Evolutionary conservation across 1,284 basidiomycete genomes (phyloP).

Genomic region (Apiotrichum akiyoshidainum): DNA sequence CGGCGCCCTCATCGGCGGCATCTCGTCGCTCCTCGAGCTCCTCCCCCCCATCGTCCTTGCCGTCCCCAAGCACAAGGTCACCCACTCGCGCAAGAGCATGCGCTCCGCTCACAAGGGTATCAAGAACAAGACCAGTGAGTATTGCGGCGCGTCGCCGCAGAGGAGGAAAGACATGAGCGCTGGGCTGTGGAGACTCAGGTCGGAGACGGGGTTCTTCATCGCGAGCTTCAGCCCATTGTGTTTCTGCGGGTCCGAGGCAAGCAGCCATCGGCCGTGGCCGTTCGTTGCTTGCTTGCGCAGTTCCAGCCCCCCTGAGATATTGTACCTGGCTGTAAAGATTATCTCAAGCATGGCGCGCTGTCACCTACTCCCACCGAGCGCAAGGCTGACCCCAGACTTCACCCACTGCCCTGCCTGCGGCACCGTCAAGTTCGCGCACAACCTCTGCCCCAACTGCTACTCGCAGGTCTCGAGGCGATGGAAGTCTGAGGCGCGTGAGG

Average conservation of each 20-base stretch:
- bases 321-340: too few species aligned
- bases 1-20: conserved; percentile 17
- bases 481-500: conserved; percentile 30
- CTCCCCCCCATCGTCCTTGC: conserved; percentile 85
- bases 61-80: conserved; percentile 91
- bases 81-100: conserved; percentile 94
- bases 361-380: too few species aligned
- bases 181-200: too few species aligned
- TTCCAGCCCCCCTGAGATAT: too few species aligned
- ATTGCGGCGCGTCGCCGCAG: too few species aligned
- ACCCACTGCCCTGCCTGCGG: conserved; percentile 92
- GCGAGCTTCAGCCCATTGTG: too few species aligned
- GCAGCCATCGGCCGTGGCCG: too few species aligned
- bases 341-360: too few species aligned
- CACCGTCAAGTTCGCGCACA: conserved; percentile 78
- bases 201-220: too few species aligned
- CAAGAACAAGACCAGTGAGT: conserved; percentile 87
- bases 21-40: conserved; percentile 66
- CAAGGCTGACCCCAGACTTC: conserved; percentile 65
- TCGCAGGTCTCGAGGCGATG: conserved; percentile 64
- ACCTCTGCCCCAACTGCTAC: conserved; percentile 83
- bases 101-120: conserved; percentile 88
- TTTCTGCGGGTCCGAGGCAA: too few species aligned
- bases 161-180: too few species aligned
- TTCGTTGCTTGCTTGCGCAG: too few species aligned